phyloP scores from a whole-genome alignment of 2,329 filamentous ascomycete species.

The Paraphaeosphaeria minitans region DNA sequence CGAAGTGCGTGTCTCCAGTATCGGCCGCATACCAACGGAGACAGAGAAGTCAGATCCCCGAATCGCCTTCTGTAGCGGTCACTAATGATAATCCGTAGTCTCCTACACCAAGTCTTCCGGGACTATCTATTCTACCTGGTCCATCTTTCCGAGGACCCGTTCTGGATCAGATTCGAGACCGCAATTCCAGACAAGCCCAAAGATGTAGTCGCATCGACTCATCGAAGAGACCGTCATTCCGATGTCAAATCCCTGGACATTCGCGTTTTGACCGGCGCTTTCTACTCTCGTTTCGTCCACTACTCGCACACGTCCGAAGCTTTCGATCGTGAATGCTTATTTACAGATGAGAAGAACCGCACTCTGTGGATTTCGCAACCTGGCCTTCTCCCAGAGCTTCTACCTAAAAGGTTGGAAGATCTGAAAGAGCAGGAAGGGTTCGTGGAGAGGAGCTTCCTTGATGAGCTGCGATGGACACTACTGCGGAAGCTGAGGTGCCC shows the following conservation, averaged over 20 bases:
- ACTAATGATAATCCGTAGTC: conserved; percentile 23
- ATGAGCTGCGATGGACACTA: conserved; percentile 44
- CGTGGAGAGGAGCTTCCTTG: conserved; percentile 19
- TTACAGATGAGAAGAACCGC: conserved; percentile 58
- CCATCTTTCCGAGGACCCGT: conserved; percentile 48
- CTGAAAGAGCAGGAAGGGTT: neutral
- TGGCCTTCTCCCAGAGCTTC: conserved; percentile 51
- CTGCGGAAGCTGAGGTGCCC: conserved; percentile 48
- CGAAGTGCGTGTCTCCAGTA: conserved; percentile 63
- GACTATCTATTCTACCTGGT: conserved; percentile 55
- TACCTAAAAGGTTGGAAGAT: conserved; percentile 46
- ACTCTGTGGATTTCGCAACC: conserved; percentile 64
- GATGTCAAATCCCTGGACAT: conserved; percentile 56
- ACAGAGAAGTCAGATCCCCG: neutral
- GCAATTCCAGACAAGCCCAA: conserved; percentile 48
- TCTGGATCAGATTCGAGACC: conserved; percentile 61
- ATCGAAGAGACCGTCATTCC: conserved; percentile 9
- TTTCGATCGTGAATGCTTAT: conserved; percentile 62
- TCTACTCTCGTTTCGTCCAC: conserved; percentile 69
- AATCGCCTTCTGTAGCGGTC: neutral
- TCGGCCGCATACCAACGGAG: conserved; percentile 59
- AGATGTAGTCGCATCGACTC: conserved; percentile 31
- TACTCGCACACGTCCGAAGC: conserved; percentile 68
- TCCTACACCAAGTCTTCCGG: conserved; percentile 47
- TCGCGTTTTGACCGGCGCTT: conserved; percentile 65